A percentile compares a stretch with the other conserved stretches of the same genome.
These are phyloP conservation scores for Helicocarpus griseus DNA, from an alignment of 2,329 filamentous ascomycete species.

Conservation along the genomic window DNA sequence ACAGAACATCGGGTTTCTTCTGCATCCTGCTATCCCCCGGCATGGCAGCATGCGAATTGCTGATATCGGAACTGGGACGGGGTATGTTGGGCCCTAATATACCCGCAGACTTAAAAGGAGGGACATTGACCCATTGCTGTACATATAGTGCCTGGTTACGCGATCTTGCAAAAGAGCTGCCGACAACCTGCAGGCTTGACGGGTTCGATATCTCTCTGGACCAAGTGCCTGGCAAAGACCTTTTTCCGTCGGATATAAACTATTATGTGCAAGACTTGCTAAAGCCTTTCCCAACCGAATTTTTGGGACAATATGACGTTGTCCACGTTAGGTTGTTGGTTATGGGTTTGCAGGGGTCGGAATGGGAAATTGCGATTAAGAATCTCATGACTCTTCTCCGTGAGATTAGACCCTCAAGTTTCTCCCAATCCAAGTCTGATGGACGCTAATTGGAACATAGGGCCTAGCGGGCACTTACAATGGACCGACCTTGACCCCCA, in stretches of 20 bases:
- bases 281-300: background rate
- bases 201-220: slow-evolving; percentile 1
- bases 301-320: background rate
- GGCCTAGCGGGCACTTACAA: background rate
- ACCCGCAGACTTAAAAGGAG: background rate
- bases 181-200: background rate
- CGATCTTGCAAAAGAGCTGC: background rate
- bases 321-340: background rate
- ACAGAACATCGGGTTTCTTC: background rate
- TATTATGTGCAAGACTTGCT: background rate
- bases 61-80: slow-evolving; percentile 1
- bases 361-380: background rate
- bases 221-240: background rate
- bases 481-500: background rate
- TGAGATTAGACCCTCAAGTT: background rate
- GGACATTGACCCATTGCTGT: background rate
- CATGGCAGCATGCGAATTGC: background rate
- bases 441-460: background rate
- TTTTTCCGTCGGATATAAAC: background rate
- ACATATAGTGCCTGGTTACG: background rate
- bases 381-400: background rate
- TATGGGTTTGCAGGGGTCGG: background rate
- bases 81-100: background rate
- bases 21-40: background rate
- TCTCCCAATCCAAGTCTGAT: background rate